Evolutionary conservation across 2,329 filamentous ascomycete genomes (phyloP).

Genomic region (Aspergillus sp.): DNA sequence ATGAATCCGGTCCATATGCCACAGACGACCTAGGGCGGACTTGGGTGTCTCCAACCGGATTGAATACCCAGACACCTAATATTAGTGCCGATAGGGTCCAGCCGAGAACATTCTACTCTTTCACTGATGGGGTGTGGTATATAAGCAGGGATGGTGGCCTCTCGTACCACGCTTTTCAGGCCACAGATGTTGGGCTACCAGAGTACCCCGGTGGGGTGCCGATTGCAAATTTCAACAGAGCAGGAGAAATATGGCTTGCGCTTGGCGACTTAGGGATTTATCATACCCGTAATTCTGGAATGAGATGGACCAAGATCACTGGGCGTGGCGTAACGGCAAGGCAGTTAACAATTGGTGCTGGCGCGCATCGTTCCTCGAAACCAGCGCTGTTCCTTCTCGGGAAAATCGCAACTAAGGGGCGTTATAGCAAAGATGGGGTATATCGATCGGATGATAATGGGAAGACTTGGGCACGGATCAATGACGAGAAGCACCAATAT

Average conservation of each 20-base stretch:
- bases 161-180: slow-evolving; percentile 8
- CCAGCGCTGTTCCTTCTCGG: slow-evolving; percentile 9
- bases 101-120: slow-evolving; percentile 16
- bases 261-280: slow-evolving; percentile 12
- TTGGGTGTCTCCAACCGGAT: slow-evolving; percentile 13
- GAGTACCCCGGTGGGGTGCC: slow-evolving; percentile 7
- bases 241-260: slow-evolving; percentile 15
- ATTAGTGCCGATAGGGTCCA: slow-evolving; percentile 15
- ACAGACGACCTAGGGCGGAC: slow-evolving; percentile 11
- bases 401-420: background rate
- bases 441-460: slow-evolving; percentile 17
- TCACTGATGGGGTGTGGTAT: slow-evolving; percentile 11
- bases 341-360: slow-evolving; percentile 5
- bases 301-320: slow-evolving; percentile 4
- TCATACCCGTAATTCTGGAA: slow-evolving; percentile 13
- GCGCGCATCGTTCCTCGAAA: slow-evolving; percentile 2
- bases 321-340: slow-evolving; percentile 4
- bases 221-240: slow-evolving; percentile 12
- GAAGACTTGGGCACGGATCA: slow-evolving; percentile 13
- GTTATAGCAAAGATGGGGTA: slow-evolving; percentile 6
- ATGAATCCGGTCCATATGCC: slow-evolving; percentile 13
- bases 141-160: slow-evolving; percentile 15
- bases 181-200: slow-evolving; percentile 10
- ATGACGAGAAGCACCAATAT: slow-evolving; percentile 15
- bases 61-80: slow-evolving; percentile 11